A percentile compares a stretch with the other conserved stretches of the same genome.
Evolutionary conservation across 257 asterid genomes (phyloP).

Genomic region (Ocimum tenuiflorum): DNA sequence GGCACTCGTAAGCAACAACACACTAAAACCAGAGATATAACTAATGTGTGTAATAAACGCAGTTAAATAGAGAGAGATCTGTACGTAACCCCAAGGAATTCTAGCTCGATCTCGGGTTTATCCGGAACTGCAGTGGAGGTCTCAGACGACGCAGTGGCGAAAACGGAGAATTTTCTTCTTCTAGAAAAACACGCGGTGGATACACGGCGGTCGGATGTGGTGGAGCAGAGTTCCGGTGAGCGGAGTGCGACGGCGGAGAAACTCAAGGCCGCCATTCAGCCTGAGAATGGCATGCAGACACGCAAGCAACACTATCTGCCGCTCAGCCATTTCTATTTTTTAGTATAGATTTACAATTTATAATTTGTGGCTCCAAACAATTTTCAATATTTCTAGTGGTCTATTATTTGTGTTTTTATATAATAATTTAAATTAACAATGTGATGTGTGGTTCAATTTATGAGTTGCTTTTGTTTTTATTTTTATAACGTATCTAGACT

Average conservation of each 20-base stretch:
- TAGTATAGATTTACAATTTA: not conserved
- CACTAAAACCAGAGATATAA: no score
- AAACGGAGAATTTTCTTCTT: conserved; percentile 20
- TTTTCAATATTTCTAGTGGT: not conserved
- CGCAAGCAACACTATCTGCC: conserved; percentile 8
- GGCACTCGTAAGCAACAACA: not conserved
- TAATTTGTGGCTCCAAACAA: conserved; percentile 19
- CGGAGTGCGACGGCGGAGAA: conserved; percentile 35
- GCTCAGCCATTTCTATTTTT: not conserved
- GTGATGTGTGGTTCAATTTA: not conserved
- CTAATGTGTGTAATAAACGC: not conserved
- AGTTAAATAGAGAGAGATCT: not conserved
- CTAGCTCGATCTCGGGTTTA: conserved; percentile 57
- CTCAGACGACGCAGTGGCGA: conserved; percentile 44
- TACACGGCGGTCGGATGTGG: conserved; percentile 28
- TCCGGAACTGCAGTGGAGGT: conserved; percentile 40
- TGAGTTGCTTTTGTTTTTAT: no score
- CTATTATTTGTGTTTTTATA: no score
- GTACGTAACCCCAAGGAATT: conserved; percentile 58
- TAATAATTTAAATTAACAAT: no score
- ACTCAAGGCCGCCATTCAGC: conserved; percentile 46
- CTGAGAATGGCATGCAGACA: conserved; percentile 23
- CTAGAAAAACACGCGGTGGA: conserved; percentile 25
- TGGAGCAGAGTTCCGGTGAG: conserved; percentile 37
- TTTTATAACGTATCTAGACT: no score